Percentiles rank a stretch among this genome's conserved stretches.
These are phyloP conservation scores for Artomyces pyxidatus DNA, from an alignment of 768 basidiomycete species.

Conservation along the genomic window DNA sequence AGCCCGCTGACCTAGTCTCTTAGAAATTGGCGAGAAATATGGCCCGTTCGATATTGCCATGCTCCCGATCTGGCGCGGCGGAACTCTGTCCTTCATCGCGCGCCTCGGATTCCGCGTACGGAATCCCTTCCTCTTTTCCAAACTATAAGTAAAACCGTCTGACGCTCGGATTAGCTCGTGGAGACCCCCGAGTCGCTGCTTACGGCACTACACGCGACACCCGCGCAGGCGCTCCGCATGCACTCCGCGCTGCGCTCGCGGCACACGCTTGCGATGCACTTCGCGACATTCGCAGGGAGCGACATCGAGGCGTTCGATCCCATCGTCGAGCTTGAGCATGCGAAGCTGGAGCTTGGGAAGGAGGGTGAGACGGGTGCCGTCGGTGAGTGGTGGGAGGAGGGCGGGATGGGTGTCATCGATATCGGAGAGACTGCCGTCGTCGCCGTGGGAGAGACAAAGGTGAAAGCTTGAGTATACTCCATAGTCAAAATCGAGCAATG, in stretches of 20 bases:
- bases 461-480: no score
- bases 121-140: neutral
- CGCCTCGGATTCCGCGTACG: conserved; percentile 31
- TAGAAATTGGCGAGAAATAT: conserved; percentile 31
- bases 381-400: conserved; percentile 23
- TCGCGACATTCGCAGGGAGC: conserved; percentile 36
- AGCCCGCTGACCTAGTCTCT: neutral
- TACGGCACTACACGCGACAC: conserved; percentile 32
- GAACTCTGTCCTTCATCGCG: conserved; percentile 30
- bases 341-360: conserved; percentile 24
- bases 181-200: conserved; percentile 15
- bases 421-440: conserved; percentile 23
- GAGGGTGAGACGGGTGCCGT: conserved; percentile 16
- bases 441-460: no score
- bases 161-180: conserved; percentile 21
- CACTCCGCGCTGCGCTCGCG: conserved; percentile 29
- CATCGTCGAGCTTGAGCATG: conserved; percentile 27
- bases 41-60: conserved; percentile 35
- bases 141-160: conserved; percentile 10
- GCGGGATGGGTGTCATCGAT: conserved; percentile 29
- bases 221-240: conserved; percentile 32
- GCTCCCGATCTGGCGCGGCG: conserved; percentile 38
- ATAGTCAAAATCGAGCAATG: no score
- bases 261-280: conserved; percentile 34
- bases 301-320: conserved; percentile 34